Base-by-base conservation (phyloP, 805 yeast genomes). In the Debaryomyces tyrocola region DNA sequence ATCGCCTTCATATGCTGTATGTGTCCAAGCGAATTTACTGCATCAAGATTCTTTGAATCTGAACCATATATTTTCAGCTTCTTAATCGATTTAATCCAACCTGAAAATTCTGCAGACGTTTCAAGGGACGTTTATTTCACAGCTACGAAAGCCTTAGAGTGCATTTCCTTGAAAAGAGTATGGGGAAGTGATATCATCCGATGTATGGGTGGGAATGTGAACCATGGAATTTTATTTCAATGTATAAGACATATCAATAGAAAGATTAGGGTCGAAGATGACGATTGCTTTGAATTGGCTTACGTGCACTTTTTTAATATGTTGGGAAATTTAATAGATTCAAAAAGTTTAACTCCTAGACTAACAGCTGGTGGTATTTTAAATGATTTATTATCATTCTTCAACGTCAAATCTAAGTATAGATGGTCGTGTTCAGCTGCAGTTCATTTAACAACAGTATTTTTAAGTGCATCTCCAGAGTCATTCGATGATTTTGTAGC, bases 161-260 rank as follows among this genome's bases (percentile, higher is more conserved):
- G 84, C 50, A 80, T 89, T 28, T 78, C 96, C 1, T 70, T 78
- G 17, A 83, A 82, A 56, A 81, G 82, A 40, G 76, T 77, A 4
- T 85, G 90, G 80, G 84, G 91, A 14, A 74, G 84, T 41, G 97
- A 90, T 53, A 74, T 91, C 18, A 74, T 90, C 44, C 76, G 90
- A 47, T 83, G 87, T 10, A 63, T 90, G 52, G 89, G 94, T 17
- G 97, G 94, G 8, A 89, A 89, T 60, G 90, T 91, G 34, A 82
- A 84, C 49, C 96, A 91, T 64, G 97, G 97, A 1, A 67, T 83
- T 10, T 59, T 91, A 34, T 87, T 86, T 67, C 90, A 87, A 57
- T 78, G 84, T 27, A 62, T 90, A 24, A 78, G 91, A 46, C 73
- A 74, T 37, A 79, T 89, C n/a, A 71, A 80, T 45, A 80, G 82